These are phyloP conservation scores for Blastocladiella emersonii DNA, from an alignment of 371 early-diverging fungal genomes.

Conservation along the genomic window DNA sequence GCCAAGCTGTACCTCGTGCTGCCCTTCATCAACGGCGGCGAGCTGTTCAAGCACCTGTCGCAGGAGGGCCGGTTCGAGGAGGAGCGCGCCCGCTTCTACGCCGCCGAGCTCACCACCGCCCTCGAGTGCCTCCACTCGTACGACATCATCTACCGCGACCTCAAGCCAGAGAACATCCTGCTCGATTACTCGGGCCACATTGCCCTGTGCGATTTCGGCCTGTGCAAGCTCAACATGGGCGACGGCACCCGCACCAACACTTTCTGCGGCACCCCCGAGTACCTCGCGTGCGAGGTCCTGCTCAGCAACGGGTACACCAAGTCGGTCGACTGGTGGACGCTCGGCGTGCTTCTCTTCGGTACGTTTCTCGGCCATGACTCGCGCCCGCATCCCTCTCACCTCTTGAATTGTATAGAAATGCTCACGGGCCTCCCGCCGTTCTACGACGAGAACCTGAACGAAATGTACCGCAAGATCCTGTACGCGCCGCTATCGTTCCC, in stretches of 20 bases:
- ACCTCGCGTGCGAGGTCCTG: constrained; percentile 97
- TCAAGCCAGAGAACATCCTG: constrained; percentile 80
- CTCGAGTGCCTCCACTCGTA: constrained; percentile 77
- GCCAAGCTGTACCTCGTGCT: constrained; percentile 79
- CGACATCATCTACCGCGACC: constrained; percentile 60
- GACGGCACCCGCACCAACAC: constrained; percentile 82
- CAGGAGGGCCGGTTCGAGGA: constrained; percentile 57
- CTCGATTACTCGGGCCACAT: constrained; percentile 94
- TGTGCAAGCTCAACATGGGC: constrained; percentile 90
- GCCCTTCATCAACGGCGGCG: constrained; percentile 88
- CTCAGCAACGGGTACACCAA: constrained; percentile 86
- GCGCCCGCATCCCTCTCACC: too few relatives aligned
- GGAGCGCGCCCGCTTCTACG: constrained; percentile 50
- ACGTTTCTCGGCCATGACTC: background rate
- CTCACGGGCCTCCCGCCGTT: constrained; percentile 87
- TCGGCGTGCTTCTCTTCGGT: constrained; percentile 86
- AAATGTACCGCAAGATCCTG: constrained; percentile 89
- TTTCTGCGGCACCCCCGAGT: constrained; percentile 99
- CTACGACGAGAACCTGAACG: constrained; percentile 88
- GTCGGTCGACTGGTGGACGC: constrained; percentile 95
- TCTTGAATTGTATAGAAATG: constrained; percentile 39
- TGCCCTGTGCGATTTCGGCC: constrained; percentile 93
- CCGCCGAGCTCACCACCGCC: constrained; percentile 60
- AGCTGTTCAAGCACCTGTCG: constrained; percentile 82
- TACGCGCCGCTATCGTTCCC: constrained; percentile 71